These are phyloP conservation scores for Gymnopus androsaceus DNA, from an alignment of 1,284 basidiomycete species.

Conservation along the genomic window DNA sequence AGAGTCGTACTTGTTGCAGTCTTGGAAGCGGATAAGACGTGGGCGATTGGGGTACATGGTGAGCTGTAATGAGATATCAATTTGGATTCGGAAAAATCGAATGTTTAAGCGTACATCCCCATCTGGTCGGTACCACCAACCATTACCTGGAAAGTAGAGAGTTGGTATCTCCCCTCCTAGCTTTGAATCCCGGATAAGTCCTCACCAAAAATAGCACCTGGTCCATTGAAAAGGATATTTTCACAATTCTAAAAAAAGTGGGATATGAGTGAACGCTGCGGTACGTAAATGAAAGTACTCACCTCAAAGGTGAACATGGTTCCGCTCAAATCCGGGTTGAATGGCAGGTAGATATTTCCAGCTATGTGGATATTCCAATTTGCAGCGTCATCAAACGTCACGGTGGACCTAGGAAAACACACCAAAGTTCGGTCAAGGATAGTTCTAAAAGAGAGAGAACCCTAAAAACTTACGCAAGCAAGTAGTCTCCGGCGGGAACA, in stretches of 20 bases:
- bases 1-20: conserved; percentile 5
- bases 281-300: not conserved
- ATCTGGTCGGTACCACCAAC: conserved; percentile 23
- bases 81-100: not conserved
- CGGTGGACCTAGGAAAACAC: conserved; percentile 3
- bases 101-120: conserved; percentile 16
- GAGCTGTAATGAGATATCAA: conserved; percentile 11
- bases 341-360: conserved; percentile 22
- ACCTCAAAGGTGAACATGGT: conserved; percentile 25
- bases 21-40: conserved; percentile 7
- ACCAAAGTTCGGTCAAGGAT: not conserved
- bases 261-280: not conserved
- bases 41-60: conserved; percentile 17
- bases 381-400: conserved; percentile 21
- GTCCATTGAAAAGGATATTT: conserved; percentile 24
- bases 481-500: conserved; percentile 23
- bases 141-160: conserved; percentile 14
- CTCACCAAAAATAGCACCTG: conserved; percentile 23
- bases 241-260: conserved; percentile 19
- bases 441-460: not conserved
- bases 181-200: not conserved
- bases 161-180: not conserved
- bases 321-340: conserved; percentile 18
- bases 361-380: conserved; percentile 25
- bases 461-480: conserved; percentile 16